Evolutionary conservation across 208 protist genomes (phyloP), one percentile per base, ranked within the genome.

Genomic region (Porcisia deanei): DNA sequence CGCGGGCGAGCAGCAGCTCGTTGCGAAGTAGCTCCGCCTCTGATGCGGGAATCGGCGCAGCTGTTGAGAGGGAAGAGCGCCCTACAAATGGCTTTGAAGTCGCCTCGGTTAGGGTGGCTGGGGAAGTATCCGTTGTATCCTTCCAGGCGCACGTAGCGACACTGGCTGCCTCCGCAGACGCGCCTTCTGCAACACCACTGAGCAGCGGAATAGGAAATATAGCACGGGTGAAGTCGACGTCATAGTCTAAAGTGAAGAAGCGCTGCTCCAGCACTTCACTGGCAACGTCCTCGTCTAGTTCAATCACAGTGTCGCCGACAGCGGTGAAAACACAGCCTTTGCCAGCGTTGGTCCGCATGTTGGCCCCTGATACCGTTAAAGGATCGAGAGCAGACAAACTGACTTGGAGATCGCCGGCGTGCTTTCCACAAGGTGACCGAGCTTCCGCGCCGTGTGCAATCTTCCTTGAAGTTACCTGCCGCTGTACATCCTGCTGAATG

Each of bases 141-240:
- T 22, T 22, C 20, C 79, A 18, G 20, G 52, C 9, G 30, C 58
- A 3, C 58, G 5, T 43, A 52, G 59, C 39, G 47, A 34, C 18
- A 71, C 3, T 16, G 52, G 22, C 53, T 77, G 69, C 69, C 55
- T 45, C 54, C 1, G 12, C 30, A 54, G 77, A 41, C 4, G 25
- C 41, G 10, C 22, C 66, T 4, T 71, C 66, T 34, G 47, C 20
- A 14, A 0, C 66, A 43, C 16, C 47, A 41, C n/a, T 20, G 45
- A 39, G 43, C 43, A 97, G 85, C 0, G 93, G 89, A 43, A 97
- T 86, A 41, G 91, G 87, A 59, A 97, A 97, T 20, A 95, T 80
- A 7, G 93, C 93, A 16, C 91, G 89, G 0, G 93, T 97, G 81
- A 94, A 97, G 76, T 97, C 90, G 20, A 97, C 93, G 73, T 94